Percentiles rank a stretch among this genome's conserved stretches.
These are phyloP conservation scores for Bipolaris zeicola DNA, from an alignment of 2,329 filamentous ascomycete genomes.

Conservation along the genomic window DNA sequence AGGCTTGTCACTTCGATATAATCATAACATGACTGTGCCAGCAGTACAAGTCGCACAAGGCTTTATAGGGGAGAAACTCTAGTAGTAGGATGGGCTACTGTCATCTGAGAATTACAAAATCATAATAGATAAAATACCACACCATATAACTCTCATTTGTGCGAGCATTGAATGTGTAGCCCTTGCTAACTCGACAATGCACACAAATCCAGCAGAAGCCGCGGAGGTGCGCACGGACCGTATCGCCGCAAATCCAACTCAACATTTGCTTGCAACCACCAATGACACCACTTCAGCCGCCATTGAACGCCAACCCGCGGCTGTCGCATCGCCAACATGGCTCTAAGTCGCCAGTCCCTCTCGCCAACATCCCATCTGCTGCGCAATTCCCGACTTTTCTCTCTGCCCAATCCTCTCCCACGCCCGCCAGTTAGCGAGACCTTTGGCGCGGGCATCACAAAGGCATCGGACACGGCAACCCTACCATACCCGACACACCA, in stretches of 20 bases:
- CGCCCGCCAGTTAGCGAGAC: conserved; percentile 56
- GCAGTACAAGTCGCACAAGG: not conserved
- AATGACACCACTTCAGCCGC: conserved; percentile 35
- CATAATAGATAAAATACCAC: not conserved
- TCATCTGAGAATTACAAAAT: not conserved
- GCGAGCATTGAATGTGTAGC: not conserved
- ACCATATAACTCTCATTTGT: not conserved
- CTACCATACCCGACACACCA: conserved; percentile 80
- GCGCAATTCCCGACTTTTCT: conserved; percentile 87
- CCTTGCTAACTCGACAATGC: not conserved
- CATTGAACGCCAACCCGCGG: conserved; percentile 40
- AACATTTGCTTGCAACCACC: conserved; percentile 18
- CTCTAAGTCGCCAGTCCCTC: conserved; percentile 41
- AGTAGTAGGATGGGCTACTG: too few species aligned
- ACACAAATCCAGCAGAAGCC: conserved; percentile 20
- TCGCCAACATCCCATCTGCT: conserved; percentile 73
- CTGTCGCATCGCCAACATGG: conserved; percentile 47
- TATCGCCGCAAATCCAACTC: conserved; percentile 17
- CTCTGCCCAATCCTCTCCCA: conserved; percentile 77
- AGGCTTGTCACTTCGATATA: not conserved
- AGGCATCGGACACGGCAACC: conserved; percentile 72
- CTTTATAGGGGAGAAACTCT: not conserved
- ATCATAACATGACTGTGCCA: not conserved
- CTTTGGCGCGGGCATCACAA: conserved; percentile 56
- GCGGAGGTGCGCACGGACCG: conserved; percentile 22